These are phyloP conservation scores for Porphyrellus cyaneotinctus DNA, from an alignment of 768 basidiomycete genomes.

Conservation along the genomic window DNA sequence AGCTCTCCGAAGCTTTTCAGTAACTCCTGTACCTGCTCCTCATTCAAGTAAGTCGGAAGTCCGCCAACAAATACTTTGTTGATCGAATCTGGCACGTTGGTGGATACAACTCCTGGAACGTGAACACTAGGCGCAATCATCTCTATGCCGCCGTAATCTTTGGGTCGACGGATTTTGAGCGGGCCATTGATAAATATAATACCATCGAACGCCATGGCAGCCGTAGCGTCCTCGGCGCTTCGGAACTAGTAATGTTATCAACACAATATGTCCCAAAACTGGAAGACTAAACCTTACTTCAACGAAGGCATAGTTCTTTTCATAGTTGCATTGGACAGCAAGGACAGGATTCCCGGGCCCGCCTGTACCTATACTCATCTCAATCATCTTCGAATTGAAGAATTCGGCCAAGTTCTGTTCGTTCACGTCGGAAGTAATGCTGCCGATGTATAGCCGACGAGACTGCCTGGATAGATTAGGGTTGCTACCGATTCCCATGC, in stretches of 20 bases:
- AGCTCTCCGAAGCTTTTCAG: constrained; percentile 97
- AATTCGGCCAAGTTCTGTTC: constrained; percentile 90
- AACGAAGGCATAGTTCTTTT: constrained; percentile 98
- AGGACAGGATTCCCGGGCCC: constrained; percentile 86
- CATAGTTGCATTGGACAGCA: constrained; percentile 94
- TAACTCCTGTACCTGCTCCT: constrained; percentile 97
- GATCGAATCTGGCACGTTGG: constrained; percentile 93
- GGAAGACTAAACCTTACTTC: constrained; percentile 57
- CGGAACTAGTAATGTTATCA: constrained; percentile 69
- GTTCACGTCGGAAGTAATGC: constrained; percentile 91
- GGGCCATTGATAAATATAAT: constrained; percentile 93
- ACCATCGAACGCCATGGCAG: constrained; percentile 96
- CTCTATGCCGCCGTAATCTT: constrained; percentile 87
- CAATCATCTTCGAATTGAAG: constrained; percentile 95
- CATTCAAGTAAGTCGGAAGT: constrained; percentile 90
- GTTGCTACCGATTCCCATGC: constrained; percentile 82
- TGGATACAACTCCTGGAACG: constrained; percentile 93
- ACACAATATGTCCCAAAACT: neutral
- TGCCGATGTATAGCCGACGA: constrained; percentile 93
- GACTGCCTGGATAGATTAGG: constrained; percentile 91
- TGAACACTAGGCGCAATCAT: constrained; percentile 63
- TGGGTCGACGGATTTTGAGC: constrained; percentile 96
- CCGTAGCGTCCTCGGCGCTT: constrained; percentile 92
- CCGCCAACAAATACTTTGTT: constrained; percentile 99
- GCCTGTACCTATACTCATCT: constrained; percentile 83